These are phyloP conservation scores for Amylostereum areolatum DNA, from an alignment of 1,284 basidiomycete species.

Conservation along the genomic window DNA sequence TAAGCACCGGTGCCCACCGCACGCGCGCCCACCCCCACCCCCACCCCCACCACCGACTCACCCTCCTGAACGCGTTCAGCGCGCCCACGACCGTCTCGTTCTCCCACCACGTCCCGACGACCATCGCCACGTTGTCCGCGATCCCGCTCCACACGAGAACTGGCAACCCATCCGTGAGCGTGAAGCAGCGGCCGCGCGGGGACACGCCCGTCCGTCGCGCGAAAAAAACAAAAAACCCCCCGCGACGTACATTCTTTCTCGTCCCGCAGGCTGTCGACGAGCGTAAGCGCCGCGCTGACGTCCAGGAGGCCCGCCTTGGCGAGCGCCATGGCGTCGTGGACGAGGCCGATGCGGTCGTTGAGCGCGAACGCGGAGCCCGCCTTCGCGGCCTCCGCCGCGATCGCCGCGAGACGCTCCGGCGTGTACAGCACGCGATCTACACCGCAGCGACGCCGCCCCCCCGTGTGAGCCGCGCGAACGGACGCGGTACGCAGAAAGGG, in stretches of 20 bases:
- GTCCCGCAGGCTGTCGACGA: slow-evolving; percentile 62
- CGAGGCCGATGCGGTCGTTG: slow-evolving; percentile 83
- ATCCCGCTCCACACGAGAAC: slow-evolving; percentile 76
- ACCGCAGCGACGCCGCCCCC: too few species aligned
- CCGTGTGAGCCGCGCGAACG: slow-evolving; percentile 1
- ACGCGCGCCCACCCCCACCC: neutral
- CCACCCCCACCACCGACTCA: slow-evolving; percentile 24
- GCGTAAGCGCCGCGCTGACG: slow-evolving; percentile 71
- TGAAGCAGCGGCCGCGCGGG: neutral
- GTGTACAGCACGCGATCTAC: slow-evolving; percentile 85
- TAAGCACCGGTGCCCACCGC: slow-evolving; percentile 1
- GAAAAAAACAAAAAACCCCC: too few species aligned
- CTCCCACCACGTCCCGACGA: slow-evolving; percentile 87
- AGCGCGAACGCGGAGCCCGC: slow-evolving; percentile 63
- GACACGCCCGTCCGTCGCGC: too few species aligned
- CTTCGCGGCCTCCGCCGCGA: slow-evolving; percentile 76
- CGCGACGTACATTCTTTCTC: slow-evolving; percentile 75
- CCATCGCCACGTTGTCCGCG: slow-evolving; percentile 43
- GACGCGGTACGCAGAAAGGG: neutral
- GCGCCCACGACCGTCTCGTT: slow-evolving; percentile 54
- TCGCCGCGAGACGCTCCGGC: slow-evolving; percentile 72
- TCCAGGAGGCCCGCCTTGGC: slow-evolving; percentile 76
- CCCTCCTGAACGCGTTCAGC: slow-evolving; percentile 60
- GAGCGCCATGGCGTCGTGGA: slow-evolving; percentile 78
- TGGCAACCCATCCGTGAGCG: slow-evolving; percentile 20